Percentiles rank a stretch among this genome's conserved stretches.
Conservation (phyloP, 495 filamentous ascomycete species). For the Jackrogersella multiformis region DNA sequence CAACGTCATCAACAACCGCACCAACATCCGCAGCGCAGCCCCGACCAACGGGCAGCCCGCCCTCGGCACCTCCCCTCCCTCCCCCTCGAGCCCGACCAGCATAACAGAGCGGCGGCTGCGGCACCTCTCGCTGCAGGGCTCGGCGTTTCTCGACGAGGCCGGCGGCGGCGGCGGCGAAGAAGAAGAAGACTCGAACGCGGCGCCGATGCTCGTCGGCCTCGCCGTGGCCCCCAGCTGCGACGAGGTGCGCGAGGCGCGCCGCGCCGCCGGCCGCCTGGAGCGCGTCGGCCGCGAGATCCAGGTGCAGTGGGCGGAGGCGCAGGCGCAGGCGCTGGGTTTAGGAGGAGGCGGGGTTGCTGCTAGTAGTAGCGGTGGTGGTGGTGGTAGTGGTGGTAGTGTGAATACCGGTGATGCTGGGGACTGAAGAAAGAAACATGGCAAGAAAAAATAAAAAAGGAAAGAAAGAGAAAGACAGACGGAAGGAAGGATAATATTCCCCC, state of each 20-base stretch:
- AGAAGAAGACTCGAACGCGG: slow-evolving; percentile 30
- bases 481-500: too few species aligned
- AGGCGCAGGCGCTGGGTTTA: slow-evolving; percentile 12
- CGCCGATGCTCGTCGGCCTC: slow-evolving; percentile 48
- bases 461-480: too few species aligned
- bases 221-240: slow-evolving; percentile 44
- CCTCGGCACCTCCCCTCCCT: not conserved
- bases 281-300: slow-evolving; percentile 51
- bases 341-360: not conserved
- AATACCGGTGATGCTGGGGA: slow-evolving; percentile 24
- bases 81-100: slow-evolving; percentile 5
- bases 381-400: too few species aligned
- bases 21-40: not conserved
- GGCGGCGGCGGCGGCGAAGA: slow-evolving; percentile 5
- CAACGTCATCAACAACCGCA: not conserved
- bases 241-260: slow-evolving; percentile 44
- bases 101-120: slow-evolving; percentile 23
- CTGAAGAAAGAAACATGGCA: too few species aligned
- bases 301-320: slow-evolving; percentile 32
- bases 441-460: too few species aligned
- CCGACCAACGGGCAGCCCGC: not conserved
- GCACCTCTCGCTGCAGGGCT: slow-evolving; percentile 33
- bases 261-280: slow-evolving; percentile 48
- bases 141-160: slow-evolving; percentile 7
- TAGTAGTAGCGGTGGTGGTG: not conserved